Evolutionary conservation across 192 early-diverging fungal species (phyloP), one percentile per base, ranked within the genome.

Genomic region (Coemansia sp.): DNA sequence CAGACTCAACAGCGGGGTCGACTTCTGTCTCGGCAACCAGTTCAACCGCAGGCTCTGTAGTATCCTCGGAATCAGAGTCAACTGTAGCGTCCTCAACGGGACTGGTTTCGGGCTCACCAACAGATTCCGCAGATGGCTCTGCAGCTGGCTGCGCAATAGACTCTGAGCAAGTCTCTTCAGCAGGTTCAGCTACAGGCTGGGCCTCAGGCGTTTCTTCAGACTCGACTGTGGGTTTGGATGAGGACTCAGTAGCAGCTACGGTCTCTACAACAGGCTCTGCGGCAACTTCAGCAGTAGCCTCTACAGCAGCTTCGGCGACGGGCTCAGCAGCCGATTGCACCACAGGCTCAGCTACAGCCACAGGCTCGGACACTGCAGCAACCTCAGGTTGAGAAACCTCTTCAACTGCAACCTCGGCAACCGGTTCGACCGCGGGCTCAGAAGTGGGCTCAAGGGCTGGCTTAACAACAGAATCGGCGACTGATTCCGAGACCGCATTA

Each of bases 131-230:
- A 28, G 22, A 28, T 11, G 57, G 12, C 33, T 75, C 56, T 5
- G 20, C 64, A n/a, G 14, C 64, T 2, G 70, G 7, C 37, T 65
- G 58, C 37, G n/a, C 61, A 34, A 64, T 15, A 7, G 53, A 2
- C 69, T 66, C 58, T 5, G 52, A 20, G n/a, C n/a, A 28, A 8
- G 14, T 15, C 20, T 56, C 22, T 28, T 28, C 22, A 1, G 14
- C 54, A 28, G 45, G 45, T 17, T 39, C 51, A 37, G 22, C 48
- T 5, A 39, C 51, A 38, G 53, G 68, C 39, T 39, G 39, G 8
- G 33, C 71, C 4, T 11, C 53, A 54, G 51, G 45, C 45, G 22
- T 28, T 28, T 28, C 1, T 28, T 1, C 22, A 28, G 22, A 28
- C 22, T 28, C 22, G 22, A 28, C 22, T 28, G 22, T 28, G 22